Percentiles rank a stretch among this genome's conserved stretches.
phyloP scores from a whole-genome alignment of 2,329 filamentous ascomycete species.

The Aspergillus unguis region DNA sequence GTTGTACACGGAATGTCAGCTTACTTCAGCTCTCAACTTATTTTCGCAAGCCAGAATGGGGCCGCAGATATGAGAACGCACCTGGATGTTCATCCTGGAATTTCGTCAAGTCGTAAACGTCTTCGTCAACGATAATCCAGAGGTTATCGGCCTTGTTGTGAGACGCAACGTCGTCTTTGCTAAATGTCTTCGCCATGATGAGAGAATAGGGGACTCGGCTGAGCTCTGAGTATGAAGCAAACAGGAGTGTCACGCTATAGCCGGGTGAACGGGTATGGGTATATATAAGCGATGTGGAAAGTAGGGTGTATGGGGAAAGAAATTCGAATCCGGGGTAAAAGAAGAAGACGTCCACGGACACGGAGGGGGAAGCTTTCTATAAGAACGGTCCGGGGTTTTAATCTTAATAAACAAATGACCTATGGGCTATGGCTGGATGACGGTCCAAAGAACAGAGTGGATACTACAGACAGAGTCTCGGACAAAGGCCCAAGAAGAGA shows the following conservation, averaged over 20 bases:
- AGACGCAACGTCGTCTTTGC: constrained; percentile 77
- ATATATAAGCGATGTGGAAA: neutral
- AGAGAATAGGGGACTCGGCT: neutral
- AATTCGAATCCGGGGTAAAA: constrained; percentile 11
- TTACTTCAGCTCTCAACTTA: neutral
- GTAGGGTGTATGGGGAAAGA: constrained; percentile 7
- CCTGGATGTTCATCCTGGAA: constrained; percentile 78
- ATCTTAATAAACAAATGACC: neutral
- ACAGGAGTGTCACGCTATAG: neutral
- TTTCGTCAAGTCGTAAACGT: constrained; percentile 91
- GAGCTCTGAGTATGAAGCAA: neutral
- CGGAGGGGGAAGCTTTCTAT: constrained; percentile 10
- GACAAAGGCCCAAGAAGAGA: constrained; percentile 7
- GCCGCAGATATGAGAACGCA: constrained; percentile 14
- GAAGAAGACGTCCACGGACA: neutral
- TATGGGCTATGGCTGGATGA: neutral
- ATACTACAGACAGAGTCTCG: constrained; percentile 1
- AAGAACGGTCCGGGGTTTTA: constrained; percentile 18
- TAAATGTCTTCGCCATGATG: constrained; percentile 85
- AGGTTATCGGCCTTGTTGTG: constrained; percentile 85
- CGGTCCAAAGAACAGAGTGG: neutral
- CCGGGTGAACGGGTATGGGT: neutral
- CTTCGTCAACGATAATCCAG: constrained; percentile 88
- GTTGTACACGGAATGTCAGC: constrained; percentile 14
- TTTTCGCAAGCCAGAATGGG: constrained; percentile 5